Evolutionary conservation across 176 grass and related monocot species (phyloP).

Genomic region (Carex scoparia): DNA sequence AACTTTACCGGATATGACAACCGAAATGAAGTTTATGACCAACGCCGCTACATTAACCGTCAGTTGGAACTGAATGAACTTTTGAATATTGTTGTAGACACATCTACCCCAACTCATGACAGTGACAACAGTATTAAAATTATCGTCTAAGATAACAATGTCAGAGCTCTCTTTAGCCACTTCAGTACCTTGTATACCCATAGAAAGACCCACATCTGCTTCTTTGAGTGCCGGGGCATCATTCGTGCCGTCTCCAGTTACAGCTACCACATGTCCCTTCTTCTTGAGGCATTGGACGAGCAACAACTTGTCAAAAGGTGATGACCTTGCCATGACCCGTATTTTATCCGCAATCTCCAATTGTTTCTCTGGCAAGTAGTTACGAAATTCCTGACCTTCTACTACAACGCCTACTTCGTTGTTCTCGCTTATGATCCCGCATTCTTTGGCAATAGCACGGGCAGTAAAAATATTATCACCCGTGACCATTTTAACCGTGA

Average conservation of each 20-base stretch:
- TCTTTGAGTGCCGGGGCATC: constrained; percentile 82
- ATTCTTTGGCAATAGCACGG: constrained; percentile 60
- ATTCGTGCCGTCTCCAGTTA: constrained; percentile 74
- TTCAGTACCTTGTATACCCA: constrained; percentile 86
- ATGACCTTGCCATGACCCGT: constrained; percentile 55
- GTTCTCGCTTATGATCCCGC: constrained; percentile 41
- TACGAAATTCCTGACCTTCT: constrained; percentile 74
- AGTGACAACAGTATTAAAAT: constrained; percentile 69
- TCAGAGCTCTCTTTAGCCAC: constrained; percentile 89
- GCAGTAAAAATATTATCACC: constrained; percentile 91
- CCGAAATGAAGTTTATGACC: constrained; percentile 50
- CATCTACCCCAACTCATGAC: constrained; percentile 73
- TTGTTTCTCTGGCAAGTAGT: constrained; percentile 43
- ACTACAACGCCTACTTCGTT: constrained; percentile 29
- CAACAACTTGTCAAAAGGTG: constrained; percentile 55
- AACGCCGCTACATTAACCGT: constrained; percentile 68
- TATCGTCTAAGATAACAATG: constrained; percentile 76
- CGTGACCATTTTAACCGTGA: constrained; percentile 86
- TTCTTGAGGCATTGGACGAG: constrained; percentile 75
- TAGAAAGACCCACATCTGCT: constrained; percentile 69
- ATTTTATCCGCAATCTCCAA: constrained; percentile 46
- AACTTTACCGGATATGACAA: constrained; percentile 34
- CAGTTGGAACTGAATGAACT: constrained; percentile 88
- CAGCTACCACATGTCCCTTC: constrained; percentile 71
- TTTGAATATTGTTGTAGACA: constrained; percentile 79